Percentiles rank a stretch among this genome's conserved stretches.
phyloP scores from a whole-genome alignment of 2,329 filamentous ascomycete species.

The Dothistroma septosporum region DNA sequence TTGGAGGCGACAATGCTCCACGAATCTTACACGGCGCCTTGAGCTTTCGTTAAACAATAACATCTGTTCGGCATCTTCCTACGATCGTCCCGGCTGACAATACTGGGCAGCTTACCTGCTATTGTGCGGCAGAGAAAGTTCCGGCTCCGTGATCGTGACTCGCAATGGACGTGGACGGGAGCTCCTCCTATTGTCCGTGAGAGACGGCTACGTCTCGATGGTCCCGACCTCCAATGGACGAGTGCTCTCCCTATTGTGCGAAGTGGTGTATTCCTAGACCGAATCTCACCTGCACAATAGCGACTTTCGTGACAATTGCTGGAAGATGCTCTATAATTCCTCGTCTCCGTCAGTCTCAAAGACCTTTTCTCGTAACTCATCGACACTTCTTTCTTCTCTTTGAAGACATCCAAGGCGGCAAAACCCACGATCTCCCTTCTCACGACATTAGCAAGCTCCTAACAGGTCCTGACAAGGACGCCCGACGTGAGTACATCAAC shows the following conservation, averaged over 20 bases:
- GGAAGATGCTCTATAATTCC: not conserved
- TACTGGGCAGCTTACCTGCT: not conserved
- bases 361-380: not conserved
- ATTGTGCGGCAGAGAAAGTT: not conserved
- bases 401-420: not conserved
- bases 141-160: no score
- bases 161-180: no score
- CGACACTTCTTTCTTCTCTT: not conserved
- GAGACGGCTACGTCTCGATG: not conserved
- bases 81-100: not conserved
- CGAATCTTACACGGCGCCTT: not conserved
- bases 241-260: not conserved
- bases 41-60: not conserved
- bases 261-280: not conserved
- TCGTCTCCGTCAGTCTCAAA: not conserved
- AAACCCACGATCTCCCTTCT: not conserved
- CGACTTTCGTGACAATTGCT: not conserved
- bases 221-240: not conserved
- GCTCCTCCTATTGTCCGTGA: not conserved
- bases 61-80: not conserved
- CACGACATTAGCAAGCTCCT: not conserved
- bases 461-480: not conserved
- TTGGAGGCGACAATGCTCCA: not conserved
- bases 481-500: not conserved
- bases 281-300: not conserved